phyloP scores from a whole-genome alignment of 1,284 basidiomycete genomes.

The Ustilago sp. region DNA sequence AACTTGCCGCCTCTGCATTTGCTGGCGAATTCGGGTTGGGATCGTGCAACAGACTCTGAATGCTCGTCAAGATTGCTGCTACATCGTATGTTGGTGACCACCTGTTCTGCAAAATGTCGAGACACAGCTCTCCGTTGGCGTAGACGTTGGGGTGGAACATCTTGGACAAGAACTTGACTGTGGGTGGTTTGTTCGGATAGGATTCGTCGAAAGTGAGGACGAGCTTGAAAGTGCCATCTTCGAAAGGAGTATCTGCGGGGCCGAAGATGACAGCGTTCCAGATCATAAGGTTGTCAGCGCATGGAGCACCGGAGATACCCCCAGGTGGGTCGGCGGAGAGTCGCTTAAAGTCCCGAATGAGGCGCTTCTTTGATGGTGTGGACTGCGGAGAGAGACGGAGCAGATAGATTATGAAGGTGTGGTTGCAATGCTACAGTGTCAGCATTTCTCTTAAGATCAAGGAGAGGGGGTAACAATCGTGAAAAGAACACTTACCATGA shows the following conservation, averaged over 20 bases:
- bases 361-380: constrained; percentile 66
- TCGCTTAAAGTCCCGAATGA: constrained; percentile 79
- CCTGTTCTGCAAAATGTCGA: constrained; percentile 97
- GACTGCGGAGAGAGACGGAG: constrained; percentile 40
- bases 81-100: constrained; percentile 99
- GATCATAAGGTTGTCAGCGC: constrained; percentile 97
- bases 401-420: background rate
- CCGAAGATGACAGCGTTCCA: constrained; percentile 99
- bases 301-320: constrained; percentile 95
- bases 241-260: constrained; percentile 97
- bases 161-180: constrained; percentile 93
- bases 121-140: constrained; percentile 95
- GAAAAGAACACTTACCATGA: constrained; percentile 16
- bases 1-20: constrained; percentile 94
- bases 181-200: constrained; percentile 97
- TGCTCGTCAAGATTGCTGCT: constrained; percentile 93
- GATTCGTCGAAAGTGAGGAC: constrained; percentile 95
- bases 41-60: constrained; percentile 94
- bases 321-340: constrained; percentile 92
- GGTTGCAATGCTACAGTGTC: background rate
- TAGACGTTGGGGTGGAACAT: constrained; percentile 99
- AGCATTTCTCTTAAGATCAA: background rate
- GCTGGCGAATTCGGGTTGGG: constrained; percentile 96
- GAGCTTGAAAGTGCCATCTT: constrained; percentile 98
- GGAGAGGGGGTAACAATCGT: background rate